phyloP scores from a whole-genome alignment of 2,329 filamentous ascomycete genomes.

The Trichoderma harzianum region DNA sequence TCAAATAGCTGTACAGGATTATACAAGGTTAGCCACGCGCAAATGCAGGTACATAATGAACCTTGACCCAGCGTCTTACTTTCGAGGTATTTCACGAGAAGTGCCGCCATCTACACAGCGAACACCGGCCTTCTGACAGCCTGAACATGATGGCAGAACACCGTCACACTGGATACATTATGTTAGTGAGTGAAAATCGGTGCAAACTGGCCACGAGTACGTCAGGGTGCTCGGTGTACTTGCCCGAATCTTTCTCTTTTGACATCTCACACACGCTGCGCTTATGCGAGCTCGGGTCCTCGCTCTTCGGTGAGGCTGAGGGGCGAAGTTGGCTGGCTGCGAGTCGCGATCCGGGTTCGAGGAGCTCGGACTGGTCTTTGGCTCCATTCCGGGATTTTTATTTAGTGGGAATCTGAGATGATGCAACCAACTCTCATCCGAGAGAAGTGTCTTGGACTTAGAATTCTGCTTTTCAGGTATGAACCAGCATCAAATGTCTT shows the following conservation, averaged over 20 bases:
- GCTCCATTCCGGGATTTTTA: neutral
- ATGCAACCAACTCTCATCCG: neutral
- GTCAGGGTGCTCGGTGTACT: neutral
- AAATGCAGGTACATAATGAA: neutral
- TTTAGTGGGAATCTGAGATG: neutral
- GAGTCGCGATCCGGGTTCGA: slow-evolving; percentile 2
- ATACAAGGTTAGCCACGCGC: neutral
- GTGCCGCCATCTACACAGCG: slow-evolving; percentile 12
- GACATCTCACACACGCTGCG: slow-evolving; percentile 14
- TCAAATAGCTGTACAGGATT: neutral
- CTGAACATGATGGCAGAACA: slow-evolving; percentile 7
- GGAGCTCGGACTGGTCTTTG: neutral
- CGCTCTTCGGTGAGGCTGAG: neutral
- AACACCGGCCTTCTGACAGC: slow-evolving; percentile 14
- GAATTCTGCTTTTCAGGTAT: neutral
- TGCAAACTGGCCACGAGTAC: neutral
- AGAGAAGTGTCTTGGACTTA: neutral
- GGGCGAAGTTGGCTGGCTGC: neutral
- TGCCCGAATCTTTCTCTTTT: slow-evolving; percentile 15
- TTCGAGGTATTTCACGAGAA: slow-evolving; percentile 16
- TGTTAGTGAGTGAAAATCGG: neutral
- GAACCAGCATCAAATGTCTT: neutral
- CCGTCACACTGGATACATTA: slow-evolving; percentile 3
- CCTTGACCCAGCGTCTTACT: neutral
- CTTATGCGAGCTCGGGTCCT: slow-evolving; percentile 13